phyloP scores from a whole-genome alignment of 2,329 filamentous ascomycete species.

The Alternaria burnsii region DNA sequence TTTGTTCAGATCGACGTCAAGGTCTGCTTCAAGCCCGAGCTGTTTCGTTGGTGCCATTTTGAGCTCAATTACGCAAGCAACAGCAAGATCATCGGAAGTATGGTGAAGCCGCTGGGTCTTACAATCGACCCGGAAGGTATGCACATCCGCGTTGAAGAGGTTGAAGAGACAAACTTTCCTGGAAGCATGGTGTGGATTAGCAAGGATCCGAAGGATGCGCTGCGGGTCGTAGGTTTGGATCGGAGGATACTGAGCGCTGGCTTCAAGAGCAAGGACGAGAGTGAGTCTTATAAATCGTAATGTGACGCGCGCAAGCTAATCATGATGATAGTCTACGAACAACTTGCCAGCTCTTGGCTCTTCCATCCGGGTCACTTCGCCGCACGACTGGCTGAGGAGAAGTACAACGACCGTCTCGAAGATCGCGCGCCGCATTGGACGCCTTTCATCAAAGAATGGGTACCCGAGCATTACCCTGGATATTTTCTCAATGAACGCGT shows the following conservation, averaged over 20 bases:
- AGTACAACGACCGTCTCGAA: conserved; percentile 24
- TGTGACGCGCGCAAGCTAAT: not conserved
- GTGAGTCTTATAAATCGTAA: conserved; percentile 18
- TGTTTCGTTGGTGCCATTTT: conserved; percentile 36
- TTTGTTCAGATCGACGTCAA: conserved; percentile 41
- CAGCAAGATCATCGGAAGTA: conserved; percentile 35
- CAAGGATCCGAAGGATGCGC: conserved; percentile 29
- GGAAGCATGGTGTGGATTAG: conserved; percentile 36
- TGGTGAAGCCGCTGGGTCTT: conserved; percentile 38
- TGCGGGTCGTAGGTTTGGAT: conserved; percentile 30
- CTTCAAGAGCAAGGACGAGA: conserved; percentile 29
- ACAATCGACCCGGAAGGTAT: conserved; percentile 35
- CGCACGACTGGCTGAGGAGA: conserved; percentile 28
- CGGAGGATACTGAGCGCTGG: conserved; percentile 25
- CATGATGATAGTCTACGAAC: conserved; percentile 30
- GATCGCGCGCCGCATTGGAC: conserved; percentile 29
- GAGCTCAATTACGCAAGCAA: conserved; percentile 34
- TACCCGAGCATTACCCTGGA: conserved; percentile 27
- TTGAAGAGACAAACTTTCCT: conserved; percentile 30
- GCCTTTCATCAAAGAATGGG: conserved; percentile 35
- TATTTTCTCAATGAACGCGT: conserved; percentile 2
- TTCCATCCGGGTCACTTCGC: conserved; percentile 39
- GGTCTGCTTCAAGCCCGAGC: conserved; percentile 24
- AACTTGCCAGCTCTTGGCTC: conserved; percentile 31
- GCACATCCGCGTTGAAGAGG: conserved; percentile 35